phyloP scores from a whole-genome alignment of 2,329 filamentous ascomycete genomes.

The Clonostachys rosea region DNA sequence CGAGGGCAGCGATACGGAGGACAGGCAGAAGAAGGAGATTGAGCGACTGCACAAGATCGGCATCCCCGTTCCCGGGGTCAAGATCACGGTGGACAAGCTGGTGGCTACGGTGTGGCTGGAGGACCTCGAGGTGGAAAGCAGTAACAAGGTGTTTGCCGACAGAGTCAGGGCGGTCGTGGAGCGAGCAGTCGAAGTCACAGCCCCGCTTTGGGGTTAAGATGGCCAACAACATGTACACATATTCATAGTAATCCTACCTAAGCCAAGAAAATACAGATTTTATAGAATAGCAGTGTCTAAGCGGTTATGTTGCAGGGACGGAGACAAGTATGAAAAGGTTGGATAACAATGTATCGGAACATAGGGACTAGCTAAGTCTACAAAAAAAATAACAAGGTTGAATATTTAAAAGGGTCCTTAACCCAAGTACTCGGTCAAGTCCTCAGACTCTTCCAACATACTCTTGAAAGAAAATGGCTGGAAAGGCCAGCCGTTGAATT shows the following conservation, averaged over 20 bases:
- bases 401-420: constrained; percentile 15
- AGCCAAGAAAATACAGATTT: not conserved
- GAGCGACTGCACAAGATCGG: constrained; percentile 76
- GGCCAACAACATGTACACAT: not conserved
- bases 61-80: constrained; percentile 85
- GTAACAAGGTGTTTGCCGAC: constrained; percentile 73
- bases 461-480: constrained; percentile 83
- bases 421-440: constrained; percentile 50
- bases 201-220: constrained; percentile 59
- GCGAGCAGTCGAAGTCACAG: constrained; percentile 80
- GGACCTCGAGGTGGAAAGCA: constrained; percentile 83
- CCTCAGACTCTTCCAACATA: constrained; percentile 77
- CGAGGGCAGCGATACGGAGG: constrained; percentile 29
- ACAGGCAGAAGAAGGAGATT: constrained; percentile 61
- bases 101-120: constrained; percentile 89
- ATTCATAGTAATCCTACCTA: not conserved
- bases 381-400: constrained; percentile 11
- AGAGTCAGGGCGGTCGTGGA: constrained; percentile 87
- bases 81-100: constrained; percentile 84
- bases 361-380: not conserved
- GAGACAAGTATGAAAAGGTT: not conserved
- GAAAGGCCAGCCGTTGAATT: constrained; percentile 84
- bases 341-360: not conserved
- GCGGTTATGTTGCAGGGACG: not conserved
- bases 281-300: not conserved